phyloP scores from a whole-genome alignment of 768 basidiomycete species.

The Pisolithus tinctorius region DNA sequence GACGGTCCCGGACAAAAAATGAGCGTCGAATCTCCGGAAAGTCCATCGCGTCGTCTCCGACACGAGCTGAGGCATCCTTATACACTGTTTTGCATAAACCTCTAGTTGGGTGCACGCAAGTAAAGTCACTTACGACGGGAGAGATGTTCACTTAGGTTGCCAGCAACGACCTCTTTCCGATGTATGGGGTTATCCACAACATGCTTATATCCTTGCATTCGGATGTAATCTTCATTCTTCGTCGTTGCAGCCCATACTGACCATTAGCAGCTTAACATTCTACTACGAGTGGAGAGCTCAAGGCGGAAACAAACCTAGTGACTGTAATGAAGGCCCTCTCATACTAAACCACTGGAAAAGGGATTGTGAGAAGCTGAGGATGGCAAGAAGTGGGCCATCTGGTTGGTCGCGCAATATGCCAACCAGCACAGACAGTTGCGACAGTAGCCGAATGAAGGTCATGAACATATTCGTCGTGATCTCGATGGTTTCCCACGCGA shows the following conservation, averaged over 20 bases:
- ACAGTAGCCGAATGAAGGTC: constrained; percentile 44
- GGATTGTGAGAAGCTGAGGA: constrained; percentile 48
- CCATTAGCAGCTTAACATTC: background rate
- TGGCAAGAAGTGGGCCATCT: constrained; percentile 56
- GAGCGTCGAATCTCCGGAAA: constrained; percentile 26
- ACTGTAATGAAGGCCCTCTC: constrained; percentile 10
- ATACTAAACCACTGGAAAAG: constrained; percentile 36
- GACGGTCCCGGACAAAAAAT: constrained; percentile 24
- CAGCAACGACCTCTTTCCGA: constrained; percentile 70
- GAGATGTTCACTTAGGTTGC: constrained; percentile 50
- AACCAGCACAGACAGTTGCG: constrained; percentile 57
- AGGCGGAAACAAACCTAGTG: constrained; percentile 25
- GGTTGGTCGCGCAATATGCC: constrained; percentile 51
- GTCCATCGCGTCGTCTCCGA: constrained; percentile 35
- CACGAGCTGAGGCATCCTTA: constrained; percentile 12
- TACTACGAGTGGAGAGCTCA: background rate
- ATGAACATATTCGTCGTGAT: constrained; percentile 36
- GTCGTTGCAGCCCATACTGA: constrained; percentile 73
- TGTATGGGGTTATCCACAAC: constrained; percentile 47
- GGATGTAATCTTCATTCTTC: constrained; percentile 52
- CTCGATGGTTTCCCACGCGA: constrained; percentile 57
- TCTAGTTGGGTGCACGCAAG: background rate
- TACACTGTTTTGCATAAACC: constrained; percentile 24
- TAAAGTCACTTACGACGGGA: constrained; percentile 37
- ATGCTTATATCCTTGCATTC: constrained; percentile 57